Base-by-base conservation (phyloP, 1,284 basidiomycete genomes). In the Peniophora sp. region DNA sequence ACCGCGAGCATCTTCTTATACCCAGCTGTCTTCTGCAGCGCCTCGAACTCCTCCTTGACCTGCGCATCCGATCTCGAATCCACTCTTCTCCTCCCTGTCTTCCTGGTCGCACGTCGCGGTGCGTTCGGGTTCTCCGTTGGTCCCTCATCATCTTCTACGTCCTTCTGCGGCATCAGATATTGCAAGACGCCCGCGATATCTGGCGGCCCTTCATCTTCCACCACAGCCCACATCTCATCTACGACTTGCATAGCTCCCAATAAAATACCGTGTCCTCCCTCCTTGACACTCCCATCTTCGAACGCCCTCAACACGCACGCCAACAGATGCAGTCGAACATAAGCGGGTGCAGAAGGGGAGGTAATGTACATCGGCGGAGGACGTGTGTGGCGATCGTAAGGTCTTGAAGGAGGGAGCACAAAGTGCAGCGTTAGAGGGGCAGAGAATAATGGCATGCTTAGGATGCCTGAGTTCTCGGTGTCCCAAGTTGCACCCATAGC, bases 271-370 rank as follows among this genome's bases (percentile, higher is more conserved):
- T 88, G 83, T 0, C 81, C 86, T 0, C 73, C 65, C 55, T 86
- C 80, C 17, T 84, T 62, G 23, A 90, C 77, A 48, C 79, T 75
- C 2, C 72, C 74, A 14, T 69, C 67, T 53, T 77, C 68, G 65
- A 85, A 74, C 9, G 74, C 75, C 3, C 62, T 53, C 8, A 91
- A 69, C 14, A 91, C 70, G 38, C 73, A 72, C 2, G 81, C 77
- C n/a, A 92, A 76, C 16, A 97, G 75, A 59, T 96, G 83, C 0
- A 97, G 78, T 32, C 91, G 83, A 55, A 97, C 74, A 65, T 97
- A 97, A 0, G 92, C 78, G 0, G 94, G 81, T 5, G 89, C 71
- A 0, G 78, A 78, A 0, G 69, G 63, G 1, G 92, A 93, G 0
- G 85, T 78, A 52, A 97, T 68, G 63, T 85, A 95, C 65, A 94